Base-by-base conservation (phyloP, 768 basidiomycete genomes). In the Russula olivacea region DNA sequence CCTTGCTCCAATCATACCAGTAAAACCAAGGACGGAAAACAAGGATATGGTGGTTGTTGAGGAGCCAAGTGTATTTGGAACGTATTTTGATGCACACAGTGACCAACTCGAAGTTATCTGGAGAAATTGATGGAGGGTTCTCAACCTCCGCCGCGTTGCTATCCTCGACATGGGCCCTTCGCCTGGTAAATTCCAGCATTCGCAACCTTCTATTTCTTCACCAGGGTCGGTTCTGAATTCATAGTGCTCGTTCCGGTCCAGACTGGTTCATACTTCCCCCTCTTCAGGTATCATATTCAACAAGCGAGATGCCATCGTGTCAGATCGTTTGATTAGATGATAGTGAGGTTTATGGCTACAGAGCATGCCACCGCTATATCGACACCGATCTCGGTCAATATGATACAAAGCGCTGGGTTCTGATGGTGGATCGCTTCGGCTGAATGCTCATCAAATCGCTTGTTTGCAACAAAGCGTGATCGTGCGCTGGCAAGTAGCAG, bases 311-410 rank as follows among this genome's bases (percentile, higher is more conserved):
- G 97, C 76, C 96, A 98, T 71, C 86, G 97, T 97, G 0, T 57
- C 45, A 98, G 95, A 93, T 91, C 97, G n/a, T n/a, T n/a, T n/a
- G n/a, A n/a, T n/a, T n/a, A n/a, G n/a, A n/a, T n/a, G n/a, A n/a
- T n/a, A n/a, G n/a, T n/a, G n/a, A n/a, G n/a, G n/a, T n/a, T n/a
- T n/a, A n/a, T n/a, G n/a, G n/a, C n/a, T n/a, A n/a, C n/a, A n/a
- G n/a, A n/a, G n/a, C n/a, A n/a, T n/a, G n/a, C n/a, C n/a, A n/a
- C n/a, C n/a, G n/a, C n/a, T n/a, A 97, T 78, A 96, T 95, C 70
- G 94, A 96, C 76, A 96, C 93, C 72, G 91, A 93, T 65, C 87
- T 97, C 65, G 93, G 96, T 75, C 94, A 93, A 1, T 97, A 95
- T 77, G 88, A 90, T 64, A 92, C 93, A 6, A 87, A 91, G 75